Evolutionary conservation across 2,329 filamentous ascomycete species (phyloP).

Genomic region (Arthrobotrys megalospora): DNA sequence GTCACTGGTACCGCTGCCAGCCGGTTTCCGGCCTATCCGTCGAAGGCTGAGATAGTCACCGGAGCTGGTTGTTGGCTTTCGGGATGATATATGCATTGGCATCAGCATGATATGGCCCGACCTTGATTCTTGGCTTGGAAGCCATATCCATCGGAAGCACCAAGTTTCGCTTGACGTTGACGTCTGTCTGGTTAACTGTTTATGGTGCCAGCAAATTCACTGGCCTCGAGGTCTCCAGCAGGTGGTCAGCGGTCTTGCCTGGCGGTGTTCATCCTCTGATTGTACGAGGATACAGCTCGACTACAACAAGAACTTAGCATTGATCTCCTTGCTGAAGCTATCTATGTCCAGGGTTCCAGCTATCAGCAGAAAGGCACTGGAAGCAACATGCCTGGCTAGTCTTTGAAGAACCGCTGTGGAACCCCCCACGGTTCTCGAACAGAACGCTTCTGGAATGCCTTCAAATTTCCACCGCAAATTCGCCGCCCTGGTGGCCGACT

Average conservation of each 20-base stretch:
- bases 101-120: conserved; percentile 30
- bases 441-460: conserved; percentile 50
- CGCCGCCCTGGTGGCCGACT: conserved; percentile 17
- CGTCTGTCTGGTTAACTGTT: conserved; percentile 25
- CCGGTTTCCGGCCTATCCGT: conserved; percentile 51
- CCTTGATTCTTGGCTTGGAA: conserved; percentile 20
- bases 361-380: background rate
- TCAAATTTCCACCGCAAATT: conserved; percentile 31
- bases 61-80: conserved; percentile 33
- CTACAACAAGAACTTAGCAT: background rate
- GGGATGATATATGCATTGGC: conserved; percentile 30
- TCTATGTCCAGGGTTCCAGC: background rate
- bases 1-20: conserved; percentile 42
- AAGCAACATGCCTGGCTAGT: conserved; percentile 17
- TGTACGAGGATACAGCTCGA: background rate
- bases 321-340: background rate
- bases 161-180: background rate
- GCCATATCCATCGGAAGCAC: conserved; percentile 6
- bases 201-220: conserved; percentile 29
- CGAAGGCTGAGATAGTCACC: conserved; percentile 35
- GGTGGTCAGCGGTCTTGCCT: conserved; percentile 10
- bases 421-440: conserved; percentile 42
- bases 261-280: background rate
- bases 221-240: background rate
- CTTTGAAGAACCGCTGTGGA: conserved; percentile 2